Conservation (phyloP, 805 yeast species). For the Saitoella complicata region DNA sequence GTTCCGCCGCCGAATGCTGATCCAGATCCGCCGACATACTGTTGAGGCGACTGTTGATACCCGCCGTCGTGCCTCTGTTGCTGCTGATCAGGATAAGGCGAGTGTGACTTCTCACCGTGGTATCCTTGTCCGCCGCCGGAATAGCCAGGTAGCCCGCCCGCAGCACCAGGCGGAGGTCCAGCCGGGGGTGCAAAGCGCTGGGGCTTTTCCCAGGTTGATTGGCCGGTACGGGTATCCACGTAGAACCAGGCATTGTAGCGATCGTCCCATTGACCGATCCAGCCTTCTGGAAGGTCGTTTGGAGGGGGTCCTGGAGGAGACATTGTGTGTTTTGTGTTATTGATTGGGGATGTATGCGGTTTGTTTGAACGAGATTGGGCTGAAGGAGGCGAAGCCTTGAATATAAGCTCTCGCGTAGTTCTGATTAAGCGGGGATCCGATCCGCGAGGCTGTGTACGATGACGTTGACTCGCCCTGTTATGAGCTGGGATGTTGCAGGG, state of each 20-base stretch:
- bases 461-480: not conserved
- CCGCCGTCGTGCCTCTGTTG: too few species aligned
- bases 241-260: slow-evolving; percentile 2
- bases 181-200: not conserved
- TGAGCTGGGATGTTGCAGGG: not conserved
- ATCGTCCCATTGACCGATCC: slow-evolving; percentile 3
- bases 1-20: too few species aligned
- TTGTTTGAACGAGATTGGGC: not conserved
- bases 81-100: too few species aligned
- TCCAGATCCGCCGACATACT: too few species aligned
- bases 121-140: too few species aligned
- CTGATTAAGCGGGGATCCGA: not conserved
- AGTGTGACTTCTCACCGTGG: too few species aligned
- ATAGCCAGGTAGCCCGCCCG: too few species aligned
- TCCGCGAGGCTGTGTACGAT: not conserved
- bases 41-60: too few species aligned
- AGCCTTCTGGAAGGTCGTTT: slow-evolving; percentile 1
- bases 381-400: not conserved
- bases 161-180: not conserved
- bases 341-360: not conserved
- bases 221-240: not conserved
- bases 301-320: not conserved
- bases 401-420: not conserved
- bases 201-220: slow-evolving; percentile 1
- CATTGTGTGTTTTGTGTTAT: not conserved